Base-by-base conservation (phyloP, 2,329 filamentous ascomycete species). In the Colletotrichum lini region DNA sequence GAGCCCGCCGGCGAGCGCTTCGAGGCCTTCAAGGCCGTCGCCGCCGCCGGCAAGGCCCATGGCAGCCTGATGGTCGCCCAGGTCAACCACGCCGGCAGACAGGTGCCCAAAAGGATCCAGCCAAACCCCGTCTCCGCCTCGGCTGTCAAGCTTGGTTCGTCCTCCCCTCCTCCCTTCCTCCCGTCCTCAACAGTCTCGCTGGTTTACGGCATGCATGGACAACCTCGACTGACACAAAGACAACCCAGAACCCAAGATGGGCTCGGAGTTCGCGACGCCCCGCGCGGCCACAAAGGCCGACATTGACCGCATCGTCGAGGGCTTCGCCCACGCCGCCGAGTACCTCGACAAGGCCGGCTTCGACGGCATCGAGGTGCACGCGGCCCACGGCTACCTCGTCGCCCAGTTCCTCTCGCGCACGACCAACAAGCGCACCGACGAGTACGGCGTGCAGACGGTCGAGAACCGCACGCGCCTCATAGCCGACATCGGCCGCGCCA, bases 271-370 rank as follows among this genome's bases (percentile, higher is more conserved):
- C 71, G 86, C 80, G 3, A 86, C 87, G 76, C 89, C 89, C 0
- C 84, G 84, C 49, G 82, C 87, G 1, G 87, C 87, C 38, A 86
- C 85, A 0, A 80, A 86, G 30, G 82, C 84, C 16, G 89, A 91
- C 59, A 89, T 93, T 74, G 77, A 83, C 47, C 77, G 81, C 16
- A 77, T 93, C n/a, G 84, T 91, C n/a, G 84, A 89, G 26, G 85
- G 85, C 2, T 93, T 91, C 75, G 87, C 88, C 0, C 87, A 92
- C 74, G 85, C 89, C 0, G 89, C 90, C 0, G 87, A 89, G 75
- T 92, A 87, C 73, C 81, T 89, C 5, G 85, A 92, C 70, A 89
- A 88, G 76, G 90, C 89, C 0, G 91, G 91, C 2, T 93, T 84
- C 58, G 83, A 88, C 73, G 86, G 86, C 4, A 80, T 88, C 35